Percentiles rank a stretch among this genome's conserved stretches.
These are phyloP conservation scores for Candida arabinofermentans DNA, from an alignment of 805 yeast species.

Conservation along the genomic window DNA sequence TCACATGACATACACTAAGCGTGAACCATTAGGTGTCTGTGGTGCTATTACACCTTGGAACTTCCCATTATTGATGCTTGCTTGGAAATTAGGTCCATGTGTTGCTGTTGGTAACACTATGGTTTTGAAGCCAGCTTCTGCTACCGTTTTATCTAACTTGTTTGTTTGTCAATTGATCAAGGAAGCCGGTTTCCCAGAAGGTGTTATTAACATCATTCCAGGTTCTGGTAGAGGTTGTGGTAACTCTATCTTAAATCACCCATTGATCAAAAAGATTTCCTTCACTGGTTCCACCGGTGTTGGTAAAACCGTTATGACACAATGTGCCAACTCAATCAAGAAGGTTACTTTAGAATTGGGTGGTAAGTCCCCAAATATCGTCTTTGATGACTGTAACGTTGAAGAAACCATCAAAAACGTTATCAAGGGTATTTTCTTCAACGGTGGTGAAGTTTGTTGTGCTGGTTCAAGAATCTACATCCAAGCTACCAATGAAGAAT, in stretches of 20 bases:
- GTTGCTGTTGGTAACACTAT: conserved; percentile 86
- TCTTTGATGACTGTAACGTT: conserved; percentile 71
- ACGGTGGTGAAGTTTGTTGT: conserved; percentile 92
- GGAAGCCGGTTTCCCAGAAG: conserved; percentile 88
- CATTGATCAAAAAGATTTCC: conserved; percentile 82
- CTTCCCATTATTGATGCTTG: conserved; percentile 89
- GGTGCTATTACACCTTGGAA: conserved; percentile 98
- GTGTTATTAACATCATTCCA: conserved; percentile 82
- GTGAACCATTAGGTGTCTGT: conserved; percentile 92
- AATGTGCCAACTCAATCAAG: conserved; percentile 71
- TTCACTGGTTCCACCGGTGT: conserved; percentile 94
- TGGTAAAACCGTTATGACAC: conserved; percentile 68
- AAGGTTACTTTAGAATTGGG: conserved; percentile 83
- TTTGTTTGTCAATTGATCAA: conserved; percentile 63
- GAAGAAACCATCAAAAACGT: conserved; percentile 62
- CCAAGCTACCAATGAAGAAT: conserved; percentile 48
- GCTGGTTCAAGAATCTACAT: conserved; percentile 88
- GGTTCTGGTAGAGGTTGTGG: conserved; percentile 89
- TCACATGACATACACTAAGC: conserved; percentile 74
- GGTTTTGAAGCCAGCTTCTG: conserved; percentile 87
- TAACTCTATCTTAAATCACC: conserved; percentile 72
- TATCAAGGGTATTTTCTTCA: conserved; percentile 75
- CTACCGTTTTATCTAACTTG: conserved; percentile 86
- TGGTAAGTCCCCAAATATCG: conserved; percentile 87
- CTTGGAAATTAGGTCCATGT: conserved; percentile 95